phyloP scores from a whole-genome alignment of 768 basidiomycete genomes.

The Panaeolus cyanescens region DNA sequence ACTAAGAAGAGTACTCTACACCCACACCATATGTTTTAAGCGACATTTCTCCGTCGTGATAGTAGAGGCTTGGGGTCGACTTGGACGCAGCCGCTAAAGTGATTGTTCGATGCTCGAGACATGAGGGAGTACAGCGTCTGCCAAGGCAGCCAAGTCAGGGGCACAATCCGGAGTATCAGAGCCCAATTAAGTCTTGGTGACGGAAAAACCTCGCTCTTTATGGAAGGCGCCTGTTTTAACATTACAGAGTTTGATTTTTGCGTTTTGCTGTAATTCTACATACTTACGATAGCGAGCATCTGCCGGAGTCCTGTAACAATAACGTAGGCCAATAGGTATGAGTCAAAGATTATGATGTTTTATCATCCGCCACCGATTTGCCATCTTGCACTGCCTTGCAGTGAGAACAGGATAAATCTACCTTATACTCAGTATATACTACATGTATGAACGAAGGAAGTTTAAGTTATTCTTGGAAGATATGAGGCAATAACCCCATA shows the following conservation, averaged over 20 bases:
- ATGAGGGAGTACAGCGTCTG: neutral
- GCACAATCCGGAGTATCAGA: neutral
- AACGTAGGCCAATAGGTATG: too few relatives aligned
- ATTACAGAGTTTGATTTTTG: neutral
- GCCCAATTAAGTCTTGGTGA: neutral
- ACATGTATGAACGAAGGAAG: neutral
- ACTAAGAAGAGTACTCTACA: neutral
- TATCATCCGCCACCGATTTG: too few relatives aligned
- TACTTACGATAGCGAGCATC: too few relatives aligned
- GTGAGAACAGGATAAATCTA: too few relatives aligned
- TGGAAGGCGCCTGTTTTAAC: slow-evolving; percentile 1
- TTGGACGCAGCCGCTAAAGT: neutral
- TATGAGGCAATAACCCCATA: neutral
- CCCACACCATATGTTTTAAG: neutral
- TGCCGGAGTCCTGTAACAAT: too few relatives aligned
- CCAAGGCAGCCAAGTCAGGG: slow-evolving; percentile 1
- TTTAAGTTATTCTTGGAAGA: neutral
- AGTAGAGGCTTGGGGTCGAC: neutral
- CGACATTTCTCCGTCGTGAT: neutral
- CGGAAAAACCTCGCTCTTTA: neutral
- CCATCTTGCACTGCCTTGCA: too few relatives aligned
- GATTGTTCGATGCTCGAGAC: neutral
- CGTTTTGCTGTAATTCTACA: too few relatives aligned
- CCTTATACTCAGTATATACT: neutral
- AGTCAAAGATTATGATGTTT: too few relatives aligned